phyloP scores from a whole-genome alignment of 257 asterid species.

The Echites panduratus region DNA sequence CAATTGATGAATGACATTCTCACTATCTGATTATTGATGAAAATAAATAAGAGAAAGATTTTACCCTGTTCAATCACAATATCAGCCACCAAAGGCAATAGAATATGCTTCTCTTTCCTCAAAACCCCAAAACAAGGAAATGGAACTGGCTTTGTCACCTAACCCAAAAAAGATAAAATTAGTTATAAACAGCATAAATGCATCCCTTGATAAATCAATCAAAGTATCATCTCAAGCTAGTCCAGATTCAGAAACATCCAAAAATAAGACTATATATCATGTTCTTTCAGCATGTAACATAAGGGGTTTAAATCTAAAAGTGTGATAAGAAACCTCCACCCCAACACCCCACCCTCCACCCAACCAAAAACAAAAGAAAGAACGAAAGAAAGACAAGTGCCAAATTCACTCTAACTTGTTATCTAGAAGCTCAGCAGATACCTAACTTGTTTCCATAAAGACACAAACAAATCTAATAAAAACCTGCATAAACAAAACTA shows the following conservation, averaged over 20 bases:
- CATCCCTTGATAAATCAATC: not conserved
- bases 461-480: not conserved
- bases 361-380: no score
- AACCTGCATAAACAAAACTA: not conserved
- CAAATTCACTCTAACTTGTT: not conserved
- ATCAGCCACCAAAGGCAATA: slow-evolving; percentile 65
- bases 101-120: slow-evolving; percentile 55
- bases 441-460: not conserved
- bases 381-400: no score
- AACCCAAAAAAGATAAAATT: slow-evolving; percentile 13
- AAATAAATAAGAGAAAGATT: not conserved
- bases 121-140: slow-evolving; percentile 68
- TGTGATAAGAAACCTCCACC: not conserved
- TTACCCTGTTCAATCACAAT: slow-evolving; percentile 65
- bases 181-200: not conserved
- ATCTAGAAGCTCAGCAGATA: not conserved
- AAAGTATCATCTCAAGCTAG: not conserved
- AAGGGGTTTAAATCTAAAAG: not conserved
- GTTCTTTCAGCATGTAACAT: not conserved
- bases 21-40: not conserved
- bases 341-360: no score
- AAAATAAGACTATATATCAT: not conserved
- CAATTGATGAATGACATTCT: not conserved
- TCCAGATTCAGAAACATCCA: not conserved
- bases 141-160: slow-evolving; percentile 63